phyloP scores from a whole-genome alignment of 2,329 filamentous ascomycete species.

The Colletotrichum caudatum region DNA sequence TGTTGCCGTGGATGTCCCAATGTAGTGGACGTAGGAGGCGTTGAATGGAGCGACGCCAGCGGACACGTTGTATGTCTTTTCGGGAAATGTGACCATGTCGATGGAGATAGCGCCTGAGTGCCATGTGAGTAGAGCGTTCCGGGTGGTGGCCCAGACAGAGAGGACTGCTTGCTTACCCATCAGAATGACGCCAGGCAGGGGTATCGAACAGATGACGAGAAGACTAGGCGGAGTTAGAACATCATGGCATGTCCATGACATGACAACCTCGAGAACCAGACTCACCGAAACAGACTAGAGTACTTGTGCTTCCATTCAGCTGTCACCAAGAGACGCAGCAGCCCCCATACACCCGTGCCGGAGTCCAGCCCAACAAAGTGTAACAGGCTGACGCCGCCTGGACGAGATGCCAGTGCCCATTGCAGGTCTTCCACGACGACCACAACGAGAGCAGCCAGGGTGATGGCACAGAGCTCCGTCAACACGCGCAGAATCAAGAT shows the following conservation, averaged over 20 bases:
- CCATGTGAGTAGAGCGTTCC: background rate
- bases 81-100: conserved; percentile 35
- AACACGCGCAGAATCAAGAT: conserved; percentile 30
- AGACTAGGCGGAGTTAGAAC: conserved; percentile 16
- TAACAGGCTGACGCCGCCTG: conserved; percentile 26
- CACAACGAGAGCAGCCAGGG: conserved; percentile 24
- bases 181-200: conserved; percentile 30
- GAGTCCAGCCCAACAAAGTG: conserved; percentile 36
- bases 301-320: conserved; percentile 38
- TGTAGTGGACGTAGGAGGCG: conserved; percentile 25
- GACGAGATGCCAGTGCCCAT: conserved; percentile 37
- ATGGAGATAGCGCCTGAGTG: conserved; percentile 18
- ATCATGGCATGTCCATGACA: background rate
- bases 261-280: background rate
- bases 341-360: conserved; percentile 34
- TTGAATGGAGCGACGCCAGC: conserved; percentile 33
- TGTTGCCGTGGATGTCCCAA: conserved; percentile 19
- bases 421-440: conserved; percentile 37
- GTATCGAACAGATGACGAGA: conserved; percentile 33
- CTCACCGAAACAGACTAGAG: conserved; percentile 36
- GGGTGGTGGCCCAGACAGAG: background rate
- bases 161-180: conserved; percentile 26
- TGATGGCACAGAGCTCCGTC: conserved; percentile 32
- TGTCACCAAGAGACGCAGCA: conserved; percentile 29
- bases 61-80: conserved; percentile 33